Base-by-base conservation (phyloP, 352 stramenopile species). In the Phytophthora pini region DNA sequence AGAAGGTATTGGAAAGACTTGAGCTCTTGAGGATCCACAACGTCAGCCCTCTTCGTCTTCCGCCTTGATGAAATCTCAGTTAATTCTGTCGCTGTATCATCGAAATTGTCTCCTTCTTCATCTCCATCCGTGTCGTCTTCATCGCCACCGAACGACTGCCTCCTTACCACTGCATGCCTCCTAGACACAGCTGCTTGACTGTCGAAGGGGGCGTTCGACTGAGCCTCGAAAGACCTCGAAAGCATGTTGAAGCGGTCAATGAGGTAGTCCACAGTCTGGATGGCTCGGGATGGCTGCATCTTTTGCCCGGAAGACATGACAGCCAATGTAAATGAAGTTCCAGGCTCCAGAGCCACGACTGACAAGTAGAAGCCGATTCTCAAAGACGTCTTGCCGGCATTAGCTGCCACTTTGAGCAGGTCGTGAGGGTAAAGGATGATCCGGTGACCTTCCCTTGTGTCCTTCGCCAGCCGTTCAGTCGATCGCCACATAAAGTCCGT, bases 401-500 rank as follows among this genome's bases (percentile, higher is more conserved):
- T 52, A 9, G 41, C 41, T 39, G 57, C n/a, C 2, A 57, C 41
- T 13, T 54, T 53, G 48, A 48, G 26, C 40, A 91, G 56, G 27
- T 91, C 82, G 46, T 82, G 67, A 0, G 82, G 70, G 29, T 88
- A 93, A 2, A 93, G 56, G 22, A 90, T 64, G 22, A 93, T 76
- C 45, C 85, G 79, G 13, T 83, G 70, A 6, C 64, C 66, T 41
- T 78, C 68, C 1, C 58, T 49, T n/a, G 59, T 36, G 5, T 56
- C 50, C 46, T 48, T 68, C 38, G 17, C 32, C 12, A 56, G 47
- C 58, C 27, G 70, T 56, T 63, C 69, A 43, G 34, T 52, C 1
- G 79, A 82, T 10, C 78, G 72, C 84, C 84, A 93, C 84, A 85
- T 90, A 46, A 83, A 92, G 41, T 93, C 82, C 0, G 79, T 87